phyloP scores from a whole-genome alignment of 1,284 basidiomycete species.

The Microbotryum scabiosae region DNA sequence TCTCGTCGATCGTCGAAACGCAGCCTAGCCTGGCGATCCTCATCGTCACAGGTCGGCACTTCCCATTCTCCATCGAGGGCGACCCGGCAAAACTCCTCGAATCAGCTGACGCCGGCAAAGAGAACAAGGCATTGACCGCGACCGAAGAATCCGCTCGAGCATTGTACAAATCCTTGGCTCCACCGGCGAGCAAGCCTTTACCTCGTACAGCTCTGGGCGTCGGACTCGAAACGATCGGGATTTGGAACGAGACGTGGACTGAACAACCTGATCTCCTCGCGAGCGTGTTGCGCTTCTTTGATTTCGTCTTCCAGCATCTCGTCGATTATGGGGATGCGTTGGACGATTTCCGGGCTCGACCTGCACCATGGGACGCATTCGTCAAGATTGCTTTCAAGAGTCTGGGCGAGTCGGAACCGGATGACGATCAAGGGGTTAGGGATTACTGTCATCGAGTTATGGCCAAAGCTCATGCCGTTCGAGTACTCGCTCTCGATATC shows the following conservation, averaged over 20 bases:
- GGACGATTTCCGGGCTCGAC: slow-evolving; percentile 50
- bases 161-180: slow-evolving; percentile 7
- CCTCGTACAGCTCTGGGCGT: slow-evolving; percentile 38
- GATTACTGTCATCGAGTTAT: slow-evolving; percentile 55
- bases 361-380: slow-evolving; percentile 57
- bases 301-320: slow-evolving; percentile 72
- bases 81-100: not conserved
- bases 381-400: slow-evolving; percentile 55
- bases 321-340: slow-evolving; percentile 61
- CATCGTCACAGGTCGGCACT: slow-evolving; percentile 62
- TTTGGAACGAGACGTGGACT: slow-evolving; percentile 65
- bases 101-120: slow-evolving; percentile 31
- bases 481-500: slow-evolving; percentile 47
- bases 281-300: slow-evolving; percentile 66
- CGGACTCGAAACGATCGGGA: slow-evolving; percentile 56
- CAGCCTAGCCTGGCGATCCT: slow-evolving; percentile 80
- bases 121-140: slow-evolving; percentile 33
- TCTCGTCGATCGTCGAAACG: slow-evolving; percentile 69
- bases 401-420: slow-evolving; percentile 55
- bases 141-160: slow-evolving; percentile 44
- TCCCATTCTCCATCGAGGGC: slow-evolving; percentile 38
- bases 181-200: slow-evolving; percentile 24
- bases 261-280: slow-evolving; percentile 66
- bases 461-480: slow-evolving; percentile 64
- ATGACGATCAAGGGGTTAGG: slow-evolving; percentile 43